phyloP scores from a whole-genome alignment of 768 basidiomycete species.

The Termitomyces sp. region DNA sequence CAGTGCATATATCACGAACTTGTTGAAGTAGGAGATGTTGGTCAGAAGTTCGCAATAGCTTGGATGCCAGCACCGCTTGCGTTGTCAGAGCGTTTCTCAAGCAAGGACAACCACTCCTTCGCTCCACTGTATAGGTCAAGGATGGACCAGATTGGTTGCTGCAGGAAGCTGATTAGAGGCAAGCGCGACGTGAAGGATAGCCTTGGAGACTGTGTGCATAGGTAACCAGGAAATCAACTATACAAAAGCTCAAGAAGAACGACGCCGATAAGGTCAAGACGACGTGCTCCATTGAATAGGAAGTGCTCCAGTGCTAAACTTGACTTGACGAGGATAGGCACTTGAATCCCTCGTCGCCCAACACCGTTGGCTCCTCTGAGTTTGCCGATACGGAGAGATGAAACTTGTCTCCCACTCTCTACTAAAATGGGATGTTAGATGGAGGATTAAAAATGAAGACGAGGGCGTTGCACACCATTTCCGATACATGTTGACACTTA shows the following conservation, averaged over 20 bases:
- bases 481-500: conserved; percentile 39
- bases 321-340: conserved; percentile 36
- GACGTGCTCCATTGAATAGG: conserved; percentile 28
- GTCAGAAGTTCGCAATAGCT: not conserved
- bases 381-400: conserved; percentile 42
- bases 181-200: conserved; percentile 25
- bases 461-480: conserved; percentile 21
- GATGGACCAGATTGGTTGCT: conserved; percentile 34
- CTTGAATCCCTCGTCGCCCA: conserved; percentile 44
- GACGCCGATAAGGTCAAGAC: not conserved
- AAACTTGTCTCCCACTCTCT: conserved; percentile 28
- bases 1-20: too few species aligned
- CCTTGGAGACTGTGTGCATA: conserved; percentile 21
- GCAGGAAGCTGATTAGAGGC: conserved; percentile 15
- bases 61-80: not conserved
- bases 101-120: conserved; percentile 11
- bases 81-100: conserved; percentile 11
- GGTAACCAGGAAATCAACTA: conserved; percentile 40
- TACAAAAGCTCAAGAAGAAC: not conserved
- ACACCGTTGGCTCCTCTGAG: conserved; percentile 34
- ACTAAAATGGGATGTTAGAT: conserved; percentile 11
- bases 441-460: not conserved
- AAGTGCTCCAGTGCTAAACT: conserved; percentile 21
- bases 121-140: conserved; percentile 28
- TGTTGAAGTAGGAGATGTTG: not conserved